phyloP scores from a whole-genome alignment of 108 stramenopile species.

The Cylindrotheca fusiformis region DNA sequence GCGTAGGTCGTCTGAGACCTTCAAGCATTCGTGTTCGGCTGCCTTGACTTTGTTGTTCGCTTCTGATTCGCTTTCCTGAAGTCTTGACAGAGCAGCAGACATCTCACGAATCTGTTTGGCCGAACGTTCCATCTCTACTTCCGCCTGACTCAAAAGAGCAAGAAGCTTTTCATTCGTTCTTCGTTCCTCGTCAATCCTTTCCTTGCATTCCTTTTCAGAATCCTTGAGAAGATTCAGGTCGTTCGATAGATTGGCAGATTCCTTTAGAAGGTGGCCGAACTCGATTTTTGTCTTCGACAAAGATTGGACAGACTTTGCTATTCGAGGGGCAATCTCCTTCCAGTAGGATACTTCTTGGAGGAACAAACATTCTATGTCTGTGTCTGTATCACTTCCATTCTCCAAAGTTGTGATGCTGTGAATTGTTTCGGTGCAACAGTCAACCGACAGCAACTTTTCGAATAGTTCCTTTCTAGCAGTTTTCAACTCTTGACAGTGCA shows the following conservation, averaged over 20 bases:
- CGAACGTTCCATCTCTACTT: slow-evolving; percentile 37
- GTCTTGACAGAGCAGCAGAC: slow-evolving; percentile 17
- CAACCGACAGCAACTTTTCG: not conserved
- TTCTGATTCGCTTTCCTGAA: slow-evolving; percentile 26
- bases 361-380: no score
- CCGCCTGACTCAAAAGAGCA: slow-evolving; percentile 28
- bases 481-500: not conserved
- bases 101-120: slow-evolving; percentile 28
- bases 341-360: not conserved
- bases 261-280: not conserved
- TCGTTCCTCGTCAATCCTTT: slow-evolving; percentile 12
- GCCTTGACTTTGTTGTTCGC: slow-evolving; percentile 5
- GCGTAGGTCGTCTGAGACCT: not conserved
- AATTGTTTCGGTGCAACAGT: no score
- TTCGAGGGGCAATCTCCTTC: not conserved
- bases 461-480: not conserved
- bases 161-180: slow-evolving; percentile 22
- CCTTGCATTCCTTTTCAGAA: slow-evolving; percentile 5
- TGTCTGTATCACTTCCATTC: no score
- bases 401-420: no score
- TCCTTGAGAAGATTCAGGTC: not conserved
- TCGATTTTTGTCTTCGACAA: not conserved
- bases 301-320: not conserved
- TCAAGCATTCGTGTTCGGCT: slow-evolving; percentile 2
- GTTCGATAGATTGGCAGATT: not conserved